Conservation (phyloP, 1,284 basidiomycete genomes). For the Bjerkandera adusta region DNA sequence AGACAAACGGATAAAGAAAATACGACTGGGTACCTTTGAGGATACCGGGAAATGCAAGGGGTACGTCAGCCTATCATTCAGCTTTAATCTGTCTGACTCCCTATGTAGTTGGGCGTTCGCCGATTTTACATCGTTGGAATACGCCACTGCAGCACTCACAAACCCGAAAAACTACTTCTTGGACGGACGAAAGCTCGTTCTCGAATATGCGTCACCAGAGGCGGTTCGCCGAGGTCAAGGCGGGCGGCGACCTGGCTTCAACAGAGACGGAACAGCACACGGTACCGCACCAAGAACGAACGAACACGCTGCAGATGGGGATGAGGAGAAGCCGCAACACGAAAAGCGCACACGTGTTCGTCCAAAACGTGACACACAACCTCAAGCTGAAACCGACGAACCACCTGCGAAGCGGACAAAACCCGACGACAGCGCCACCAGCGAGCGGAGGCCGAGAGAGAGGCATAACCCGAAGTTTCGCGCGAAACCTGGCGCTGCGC, state of each 20-base stretch:
- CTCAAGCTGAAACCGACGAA: too few species aligned
- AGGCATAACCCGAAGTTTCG: conserved; percentile 35
- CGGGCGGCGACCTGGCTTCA: conserved; percentile 32
- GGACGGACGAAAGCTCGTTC: conserved; percentile 80
- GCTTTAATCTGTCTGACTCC: conserved; percentile 2
- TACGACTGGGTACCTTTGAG: conserved; percentile 94
- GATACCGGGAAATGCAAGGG: conserved; percentile 95
- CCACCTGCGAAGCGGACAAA: conserved; percentile 14
- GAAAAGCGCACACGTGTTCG: conserved; percentile 9
- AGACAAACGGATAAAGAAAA: conserved; percentile 78
- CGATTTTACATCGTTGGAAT: conserved; percentile 80
- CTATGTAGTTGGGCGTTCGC: conserved; percentile 85
- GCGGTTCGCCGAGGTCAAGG: conserved; percentile 75
- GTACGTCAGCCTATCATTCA: conserved; percentile 40
- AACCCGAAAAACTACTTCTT: conserved; percentile 85
- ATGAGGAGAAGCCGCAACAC: conserved; percentile 17
- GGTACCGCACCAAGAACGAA: neutral
- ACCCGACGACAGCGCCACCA: conserved; percentile 14
- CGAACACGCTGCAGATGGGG: conserved; percentile 14
- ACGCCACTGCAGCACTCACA: conserved; percentile 81
- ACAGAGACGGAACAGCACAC: conserved; percentile 14
- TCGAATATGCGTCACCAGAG: conserved; percentile 88
- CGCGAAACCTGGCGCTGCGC: conserved; percentile 85
- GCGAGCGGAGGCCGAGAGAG: conserved; percentile 7
- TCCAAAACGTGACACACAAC: too few species aligned